These are phyloP conservation scores for Fusarium sp. DNA, from an alignment of 2,329 filamentous ascomycete genomes.

Conservation along the genomic window DNA sequence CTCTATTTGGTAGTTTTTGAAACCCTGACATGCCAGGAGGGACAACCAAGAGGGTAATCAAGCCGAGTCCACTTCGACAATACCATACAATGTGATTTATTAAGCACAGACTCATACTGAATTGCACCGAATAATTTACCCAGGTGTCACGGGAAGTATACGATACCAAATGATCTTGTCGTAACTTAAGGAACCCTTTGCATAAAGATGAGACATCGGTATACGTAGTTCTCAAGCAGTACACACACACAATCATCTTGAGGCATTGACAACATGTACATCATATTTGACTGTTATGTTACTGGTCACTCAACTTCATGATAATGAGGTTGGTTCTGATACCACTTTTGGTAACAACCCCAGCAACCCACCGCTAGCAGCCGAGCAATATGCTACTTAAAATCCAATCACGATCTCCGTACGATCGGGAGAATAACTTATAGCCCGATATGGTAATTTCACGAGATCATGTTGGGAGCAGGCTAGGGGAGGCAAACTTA, in stretches of 20 bases:
- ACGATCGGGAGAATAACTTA: background rate
- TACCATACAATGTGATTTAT: background rate
- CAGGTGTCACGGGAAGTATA: background rate
- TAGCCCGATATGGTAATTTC: background rate
- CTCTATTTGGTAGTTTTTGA: conserved; percentile 14
- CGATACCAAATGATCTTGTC: background rate
- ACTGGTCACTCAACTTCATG: background rate
- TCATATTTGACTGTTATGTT: background rate
- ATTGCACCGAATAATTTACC: conserved; percentile 31
- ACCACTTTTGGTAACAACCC: background rate
- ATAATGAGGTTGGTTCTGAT: background rate
- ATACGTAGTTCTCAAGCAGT: background rate
- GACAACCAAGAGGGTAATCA: background rate
- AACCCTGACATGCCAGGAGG: background rate
- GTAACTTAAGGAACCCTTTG: background rate
- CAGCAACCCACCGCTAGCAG: background rate
- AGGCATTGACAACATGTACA: conserved; percentile 1
- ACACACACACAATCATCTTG: background rate
- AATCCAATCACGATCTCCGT: background rate
- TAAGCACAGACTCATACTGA: background rate
- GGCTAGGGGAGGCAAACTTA: background rate
- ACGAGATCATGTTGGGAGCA: background rate
- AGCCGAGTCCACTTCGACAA: background rate
- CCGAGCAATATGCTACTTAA: background rate
- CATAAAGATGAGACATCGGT: background rate